Conservation (phyloP, 805 yeast species). For the Kodamaea kaohsiungensis region DNA sequence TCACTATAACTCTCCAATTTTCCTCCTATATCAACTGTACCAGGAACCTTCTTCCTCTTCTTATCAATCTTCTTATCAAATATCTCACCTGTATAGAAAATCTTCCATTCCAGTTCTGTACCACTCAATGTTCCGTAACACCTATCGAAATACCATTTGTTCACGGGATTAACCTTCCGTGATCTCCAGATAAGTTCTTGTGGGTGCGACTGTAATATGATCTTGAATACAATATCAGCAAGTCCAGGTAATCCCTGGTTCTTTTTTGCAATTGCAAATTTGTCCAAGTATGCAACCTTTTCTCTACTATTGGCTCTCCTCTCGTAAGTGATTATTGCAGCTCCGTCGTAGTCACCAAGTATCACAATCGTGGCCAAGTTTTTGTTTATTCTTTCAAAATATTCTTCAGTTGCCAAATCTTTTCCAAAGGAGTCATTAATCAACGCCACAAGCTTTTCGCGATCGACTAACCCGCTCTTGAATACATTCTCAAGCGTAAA, state of each 20-base stretch:
- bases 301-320: slow-evolving; percentile 13
- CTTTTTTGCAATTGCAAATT: slow-evolving; percentile 83
- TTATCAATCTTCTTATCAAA: slow-evolving; percentile 37
- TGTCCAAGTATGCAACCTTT: slow-evolving; percentile 79
- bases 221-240: slow-evolving; percentile 89
- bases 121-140: slow-evolving; percentile 63
- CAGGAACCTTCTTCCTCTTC: slow-evolving; percentile 12
- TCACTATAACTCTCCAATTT: slow-evolving; percentile 49
- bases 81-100: slow-evolving; percentile 43
- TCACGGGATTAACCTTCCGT: slow-evolving; percentile 81
- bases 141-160: slow-evolving; percentile 96
- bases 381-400: slow-evolving; percentile 63
- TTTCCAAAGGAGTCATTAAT: slow-evolving; percentile 81
- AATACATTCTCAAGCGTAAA: slow-evolving; percentile 43
- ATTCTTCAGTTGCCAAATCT: slow-evolving; percentile 62
- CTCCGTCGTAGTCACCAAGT: slow-evolving; percentile 95
- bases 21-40: slow-evolving; percentile 24
- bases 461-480: slow-evolving; percentile 46
- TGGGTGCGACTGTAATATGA: slow-evolving; percentile 68
- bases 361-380: slow-evolving; percentile 75
- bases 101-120: slow-evolving; percentile 39
- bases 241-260: slow-evolving; percentile 91
- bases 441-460: slow-evolving; percentile 56
- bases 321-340: slow-evolving; percentile 91
- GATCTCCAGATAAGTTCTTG: slow-evolving; percentile 89